Base-by-base conservation (phyloP, 306 rosid species). In the Prunus salicina region DNA sequence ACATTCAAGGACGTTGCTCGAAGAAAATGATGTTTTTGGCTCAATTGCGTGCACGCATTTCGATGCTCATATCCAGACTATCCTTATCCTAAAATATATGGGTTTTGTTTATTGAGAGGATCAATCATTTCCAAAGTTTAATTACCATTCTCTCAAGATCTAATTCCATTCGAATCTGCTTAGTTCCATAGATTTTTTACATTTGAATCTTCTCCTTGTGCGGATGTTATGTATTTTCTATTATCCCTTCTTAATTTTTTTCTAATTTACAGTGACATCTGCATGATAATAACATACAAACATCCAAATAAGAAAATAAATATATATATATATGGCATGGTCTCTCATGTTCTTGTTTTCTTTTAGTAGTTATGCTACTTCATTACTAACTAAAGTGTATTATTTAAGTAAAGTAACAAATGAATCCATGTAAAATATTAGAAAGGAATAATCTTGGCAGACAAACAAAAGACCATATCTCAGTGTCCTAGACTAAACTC, bases 381-480 rank as follows among this genome's bases (percentile, higher is more conserved):
- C 6, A 12, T 4, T 12, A 60, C 8, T 60, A 11, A 30, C 16
- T 25, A 24, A 61, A 15, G 38, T 63, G 14, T 30, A 63, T 63
- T 20, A 34, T 16, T 27, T 49, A 45, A 69, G 34, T 64, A 57
- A 70, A 69, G 55, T 71, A 41, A 45, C 18, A 45, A 43, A 32
- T 25, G n/a, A 53, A 73, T 64, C 64, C 71, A 49, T 66, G 27
- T 71, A 74, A 77, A 78, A 20, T 75, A 75, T 8, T 70, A 74
- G 30, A 78, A 76, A 66, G 22, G 72, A 78, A 82, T 84, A 79
- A 81, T 79, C 82, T 81, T 74, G 83, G 85, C 49, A 82, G 85
- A 80, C 83, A 77, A 79, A 73, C 50, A 71, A 75, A 75, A 52
- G 72, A 71, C 80, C 81, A 79, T 87, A 87, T 87, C 93, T 84